Conservation (phyloP, 345 rosid genomes). For the Gossypioides kirkii region DNA sequence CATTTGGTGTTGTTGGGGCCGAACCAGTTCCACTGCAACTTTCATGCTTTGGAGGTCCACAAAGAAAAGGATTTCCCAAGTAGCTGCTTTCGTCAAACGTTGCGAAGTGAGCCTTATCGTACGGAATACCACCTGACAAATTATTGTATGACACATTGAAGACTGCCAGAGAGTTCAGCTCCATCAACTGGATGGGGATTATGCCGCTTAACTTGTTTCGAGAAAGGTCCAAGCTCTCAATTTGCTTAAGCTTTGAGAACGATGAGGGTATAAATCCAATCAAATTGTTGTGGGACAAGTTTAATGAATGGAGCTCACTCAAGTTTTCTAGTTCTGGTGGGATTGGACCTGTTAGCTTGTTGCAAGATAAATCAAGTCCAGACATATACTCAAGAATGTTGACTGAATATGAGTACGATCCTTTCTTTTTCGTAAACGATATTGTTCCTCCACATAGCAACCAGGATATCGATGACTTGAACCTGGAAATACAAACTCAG, state of each 20-base stretch:
- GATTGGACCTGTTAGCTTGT: neutral
- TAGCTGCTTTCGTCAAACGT: constrained; percentile 11
- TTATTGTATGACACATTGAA: constrained; percentile 12
- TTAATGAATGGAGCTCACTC: neutral
- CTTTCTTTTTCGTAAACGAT: neutral
- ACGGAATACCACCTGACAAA: neutral
- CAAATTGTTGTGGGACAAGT: neutral
- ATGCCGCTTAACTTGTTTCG: constrained; percentile 14
- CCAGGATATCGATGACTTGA: too few relatives aligned
- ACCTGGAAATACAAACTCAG: neutral
- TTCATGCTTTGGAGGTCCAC: neutral
- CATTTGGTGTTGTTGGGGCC: neutral
- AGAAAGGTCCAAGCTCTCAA: neutral
- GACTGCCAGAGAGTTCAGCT: neutral
- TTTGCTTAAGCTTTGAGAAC: neutral
- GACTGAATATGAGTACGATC: neutral
- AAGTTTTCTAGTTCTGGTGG: neutral
- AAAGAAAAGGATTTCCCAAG: neutral
- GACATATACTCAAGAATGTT: neutral
- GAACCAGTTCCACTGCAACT: neutral
- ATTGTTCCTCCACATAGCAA: neutral
- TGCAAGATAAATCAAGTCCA: constrained; percentile 1
- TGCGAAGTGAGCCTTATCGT: neutral
- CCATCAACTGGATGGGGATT: constrained; percentile 18
- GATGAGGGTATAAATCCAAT: neutral